Percentiles rank a stretch among this genome's conserved stretches.
These are phyloP conservation scores for Tolypocladium nubicola DNA, from an alignment of 2,329 filamentous ascomycete species.

Conservation along the genomic window DNA sequence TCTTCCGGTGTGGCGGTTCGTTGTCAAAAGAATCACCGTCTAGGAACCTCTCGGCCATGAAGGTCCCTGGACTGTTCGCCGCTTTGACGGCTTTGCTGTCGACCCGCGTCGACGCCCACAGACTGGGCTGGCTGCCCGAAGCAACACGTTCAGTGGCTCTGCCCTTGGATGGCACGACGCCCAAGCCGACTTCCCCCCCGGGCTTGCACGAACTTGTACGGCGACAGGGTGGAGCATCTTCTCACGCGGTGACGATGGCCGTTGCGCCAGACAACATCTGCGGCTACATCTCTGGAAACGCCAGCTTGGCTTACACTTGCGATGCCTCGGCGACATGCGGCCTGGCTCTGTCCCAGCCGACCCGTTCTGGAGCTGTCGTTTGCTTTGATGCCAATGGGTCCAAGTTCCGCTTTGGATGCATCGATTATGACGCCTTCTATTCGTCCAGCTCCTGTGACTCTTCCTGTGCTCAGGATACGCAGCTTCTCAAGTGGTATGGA, in stretches of 20 bases:
- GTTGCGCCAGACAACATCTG: conserved; percentile 39
- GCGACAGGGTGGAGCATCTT: not conserved
- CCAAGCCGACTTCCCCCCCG: conserved; percentile 31
- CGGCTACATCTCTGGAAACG: conserved; percentile 33
- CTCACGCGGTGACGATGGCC: conserved; percentile 14
- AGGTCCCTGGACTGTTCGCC: conserved; percentile 7
- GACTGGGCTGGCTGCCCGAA: conserved; percentile 14
- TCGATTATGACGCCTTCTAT: conserved; percentile 25
- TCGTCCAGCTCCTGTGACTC: conserved; percentile 26
- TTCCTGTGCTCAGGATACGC: conserved; percentile 27
- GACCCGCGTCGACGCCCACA: conserved; percentile 20
- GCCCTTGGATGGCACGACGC: conserved; percentile 22
- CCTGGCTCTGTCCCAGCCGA: conserved; percentile 22
- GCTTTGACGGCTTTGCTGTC: conserved; percentile 14
- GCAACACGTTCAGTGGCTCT: conserved; percentile 23
- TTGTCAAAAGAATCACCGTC: not conserved
- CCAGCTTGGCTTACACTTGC: conserved; percentile 30
- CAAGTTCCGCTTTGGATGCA: conserved; percentile 23
- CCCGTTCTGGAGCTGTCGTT: conserved; percentile 24
- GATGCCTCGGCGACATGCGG: conserved; percentile 23
- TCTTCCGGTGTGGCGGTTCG: not conserved
- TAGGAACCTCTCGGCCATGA: conserved; percentile 9
- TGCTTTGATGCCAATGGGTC: conserved; percentile 29
- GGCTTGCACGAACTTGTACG: conserved; percentile 19
- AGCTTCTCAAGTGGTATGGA: conserved; percentile 34